Evolutionary conservation across 2,329 filamentous ascomycete species (phyloP), one percentile per base, ranked within the genome.

Genomic region (Pseudogymnoascus sp.): DNA sequence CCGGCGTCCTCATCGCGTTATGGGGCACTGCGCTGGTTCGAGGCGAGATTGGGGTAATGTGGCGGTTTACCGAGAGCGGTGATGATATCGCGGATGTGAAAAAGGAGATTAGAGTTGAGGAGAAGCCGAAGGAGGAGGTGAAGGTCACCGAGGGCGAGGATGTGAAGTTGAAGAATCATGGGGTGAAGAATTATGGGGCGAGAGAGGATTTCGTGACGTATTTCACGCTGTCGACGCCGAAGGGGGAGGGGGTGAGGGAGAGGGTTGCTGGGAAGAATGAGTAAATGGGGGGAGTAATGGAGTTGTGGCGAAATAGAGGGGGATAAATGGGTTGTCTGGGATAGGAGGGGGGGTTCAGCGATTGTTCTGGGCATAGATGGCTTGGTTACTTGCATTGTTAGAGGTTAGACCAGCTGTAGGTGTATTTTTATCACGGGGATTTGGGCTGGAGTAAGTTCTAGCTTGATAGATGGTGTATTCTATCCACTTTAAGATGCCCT

Each of bases 21-120:
- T 96, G 91, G 89, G 75, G 86, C 3, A 95, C 89, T 1, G 93
- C 89, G 0, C 68, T 87, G 4, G 72, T 82, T 16, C 84, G 87
- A 10, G 89, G 91, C 2, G 92, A 98, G 71, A 67, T 93, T 2
- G 79, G 78, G 60, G 75, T 86, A 43, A 88, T 98, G 84, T 96
- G 90, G 89, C 79, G 79, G 2, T 98, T 93, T 72, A 92, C 86
- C 0, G 93, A 98, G 73, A 84, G 87, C 66, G 83, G 82, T 3
- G 61, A 63, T 10, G 64, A 66, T 12, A 61, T 24, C 11, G 3
- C n/a, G 40, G 59, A 61, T 7, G 56, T 41, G 14, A 59, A 66
- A 19, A 60, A 62, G 19, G 61, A 63, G 28, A 59, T 63, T 6
- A 66, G 65, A 26, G 62, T 60, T 24, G 63, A 68, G 16, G 56